phyloP scores from a whole-genome alignment of 768 basidiomycete species.

The Tulasnella sp. region DNA sequence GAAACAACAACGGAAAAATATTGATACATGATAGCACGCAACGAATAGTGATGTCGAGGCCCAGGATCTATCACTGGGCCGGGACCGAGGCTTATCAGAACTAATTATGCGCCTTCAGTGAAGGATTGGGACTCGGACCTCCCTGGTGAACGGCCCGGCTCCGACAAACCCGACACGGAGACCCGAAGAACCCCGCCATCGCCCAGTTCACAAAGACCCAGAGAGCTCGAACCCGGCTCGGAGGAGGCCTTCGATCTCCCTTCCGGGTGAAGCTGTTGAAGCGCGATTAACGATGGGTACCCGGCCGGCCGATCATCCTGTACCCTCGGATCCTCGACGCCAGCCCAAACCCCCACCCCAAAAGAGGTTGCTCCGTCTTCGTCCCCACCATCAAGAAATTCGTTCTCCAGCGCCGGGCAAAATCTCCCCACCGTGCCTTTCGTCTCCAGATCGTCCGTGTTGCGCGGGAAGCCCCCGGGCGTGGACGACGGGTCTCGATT shows the following conservation, averaged over 20 bases:
- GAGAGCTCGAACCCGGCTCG: background rate
- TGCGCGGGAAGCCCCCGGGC: background rate
- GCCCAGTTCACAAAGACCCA: background rate
- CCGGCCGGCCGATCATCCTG: constrained; percentile 51
- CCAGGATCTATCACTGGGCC: no score
- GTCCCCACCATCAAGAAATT: background rate
- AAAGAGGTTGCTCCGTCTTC: background rate
- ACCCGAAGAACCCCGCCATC: background rate
- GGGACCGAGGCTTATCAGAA: no score
- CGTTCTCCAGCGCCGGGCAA: background rate
- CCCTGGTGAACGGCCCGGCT: background rate
- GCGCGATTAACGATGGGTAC: constrained; percentile 57
- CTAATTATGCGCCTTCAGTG: no score
- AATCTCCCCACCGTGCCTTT: background rate
- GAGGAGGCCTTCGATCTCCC: constrained; percentile 64
- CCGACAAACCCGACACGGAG: background rate
- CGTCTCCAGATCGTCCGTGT: background rate
- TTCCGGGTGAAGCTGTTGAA: constrained; percentile 87
- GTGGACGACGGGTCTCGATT: background rate
- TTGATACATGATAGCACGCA: no score
- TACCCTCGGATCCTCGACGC: background rate
- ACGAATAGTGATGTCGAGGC: no score
- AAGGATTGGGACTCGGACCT: no score
- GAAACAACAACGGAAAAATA: no score
- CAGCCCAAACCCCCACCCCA: background rate